These are phyloP conservation scores for Boletus calvinii DNA, from an alignment of 1,284 basidiomycete genomes.

Conservation along the genomic window DNA sequence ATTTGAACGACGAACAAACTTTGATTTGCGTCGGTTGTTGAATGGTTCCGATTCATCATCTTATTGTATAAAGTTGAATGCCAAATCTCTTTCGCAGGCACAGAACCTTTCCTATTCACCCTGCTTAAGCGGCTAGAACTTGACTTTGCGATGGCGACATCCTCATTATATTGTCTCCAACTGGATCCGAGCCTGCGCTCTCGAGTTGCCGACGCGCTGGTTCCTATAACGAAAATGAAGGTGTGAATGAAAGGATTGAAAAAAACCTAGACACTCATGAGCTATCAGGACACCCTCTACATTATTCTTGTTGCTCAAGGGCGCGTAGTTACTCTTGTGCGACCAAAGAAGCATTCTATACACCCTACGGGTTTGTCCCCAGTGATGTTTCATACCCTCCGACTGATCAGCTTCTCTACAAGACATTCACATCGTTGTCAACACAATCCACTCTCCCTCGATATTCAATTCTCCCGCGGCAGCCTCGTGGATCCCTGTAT, in stretches of 20 bases:
- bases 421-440: conserved; percentile 88
- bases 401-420: conserved; percentile 3
- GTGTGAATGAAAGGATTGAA: conserved; percentile 40
- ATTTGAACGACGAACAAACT: conserved; percentile 88
- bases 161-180: conserved; percentile 78
- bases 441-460: conserved; percentile 71
- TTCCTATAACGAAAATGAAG: conserved; percentile 79
- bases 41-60: conserved; percentile 51
- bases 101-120: conserved; percentile 77
- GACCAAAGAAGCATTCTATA: conserved; percentile 91
- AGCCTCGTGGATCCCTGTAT: conserved; percentile 93
- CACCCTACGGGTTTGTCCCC: conserved; percentile 77
- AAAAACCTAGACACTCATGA: conserved; percentile 9
- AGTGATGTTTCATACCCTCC: neutral
- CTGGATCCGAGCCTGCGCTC: conserved; percentile 69
- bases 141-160: conserved; percentile 79
- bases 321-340: conserved; percentile 82
- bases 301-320: conserved; percentile 80
- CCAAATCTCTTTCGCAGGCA: conserved; percentile 47
- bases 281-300: conserved; percentile 80
- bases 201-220: conserved; percentile 70
- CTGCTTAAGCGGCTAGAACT: conserved; percentile 70
- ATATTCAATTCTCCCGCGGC: conserved; percentile 70
- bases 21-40: conserved; percentile 84
- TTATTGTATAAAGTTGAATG: conserved; percentile 1